These are phyloP conservation scores for Dioscorea cayenensis DNA, from an alignment of 116 monocot genomes.

Conservation along the genomic window DNA sequence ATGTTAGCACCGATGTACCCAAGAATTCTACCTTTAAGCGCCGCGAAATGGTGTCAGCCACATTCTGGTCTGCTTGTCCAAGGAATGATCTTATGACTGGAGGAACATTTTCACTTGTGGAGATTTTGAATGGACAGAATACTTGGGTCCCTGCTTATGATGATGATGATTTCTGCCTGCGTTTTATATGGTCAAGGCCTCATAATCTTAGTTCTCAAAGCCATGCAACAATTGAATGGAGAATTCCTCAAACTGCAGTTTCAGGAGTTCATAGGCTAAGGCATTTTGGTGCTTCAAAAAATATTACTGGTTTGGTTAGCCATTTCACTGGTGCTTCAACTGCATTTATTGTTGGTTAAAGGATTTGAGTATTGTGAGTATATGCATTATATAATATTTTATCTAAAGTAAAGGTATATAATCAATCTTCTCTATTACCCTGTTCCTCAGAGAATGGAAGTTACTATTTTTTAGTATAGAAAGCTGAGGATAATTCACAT, in stretches of 20 bases:
- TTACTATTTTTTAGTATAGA: no score
- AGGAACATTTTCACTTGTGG: conserved; percentile 52
- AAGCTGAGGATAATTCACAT: no score
- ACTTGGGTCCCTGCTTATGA: conserved; percentile 56
- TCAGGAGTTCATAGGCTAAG: conserved; percentile 52
- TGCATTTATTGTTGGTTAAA: conserved; percentile 49
- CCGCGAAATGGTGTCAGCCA: conserved; percentile 39
- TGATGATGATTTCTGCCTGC: conserved; percentile 56
- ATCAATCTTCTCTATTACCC: no score
- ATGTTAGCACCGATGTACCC: conserved; percentile 41
- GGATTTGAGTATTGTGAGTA: neutral
- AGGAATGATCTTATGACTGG: conserved; percentile 63
- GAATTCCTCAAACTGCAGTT: conserved; percentile 27
- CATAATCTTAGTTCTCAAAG: conserved; percentile 22
- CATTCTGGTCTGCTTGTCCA: conserved; percentile 59
- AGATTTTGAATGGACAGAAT: conserved; percentile 21
- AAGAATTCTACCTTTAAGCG: conserved; percentile 36
- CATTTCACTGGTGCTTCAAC: conserved; percentile 60
- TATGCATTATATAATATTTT: no score
- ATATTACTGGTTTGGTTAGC: conserved; percentile 25
- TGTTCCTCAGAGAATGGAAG: no score
- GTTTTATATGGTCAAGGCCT: conserved; percentile 60
- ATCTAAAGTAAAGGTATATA: no score
- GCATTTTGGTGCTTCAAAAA: conserved; percentile 60
- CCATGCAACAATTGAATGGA: conserved; percentile 51